Evolutionary conservation across 495 filamentous ascomycete genomes (phyloP), one percentile per base, ranked within the genome.

Genomic region (Paragyromitra xinjiangensis): DNA sequence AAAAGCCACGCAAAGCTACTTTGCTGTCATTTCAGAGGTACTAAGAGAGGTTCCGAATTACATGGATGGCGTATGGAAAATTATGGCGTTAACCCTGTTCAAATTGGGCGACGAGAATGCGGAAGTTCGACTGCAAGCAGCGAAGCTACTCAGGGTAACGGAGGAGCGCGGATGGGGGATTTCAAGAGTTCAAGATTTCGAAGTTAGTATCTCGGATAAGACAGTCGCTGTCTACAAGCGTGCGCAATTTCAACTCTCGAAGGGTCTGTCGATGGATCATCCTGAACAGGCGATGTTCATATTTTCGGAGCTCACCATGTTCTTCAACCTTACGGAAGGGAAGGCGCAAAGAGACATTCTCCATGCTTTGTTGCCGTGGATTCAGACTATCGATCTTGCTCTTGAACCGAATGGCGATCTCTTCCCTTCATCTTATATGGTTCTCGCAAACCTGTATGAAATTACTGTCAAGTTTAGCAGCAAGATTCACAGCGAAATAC

Each of bases 181-280:
- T 79, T 97, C 94, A 5, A 93, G 94, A 79, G 89, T 98, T 42
- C 94, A 97, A 81, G 96, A 98, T 83, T 96, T 97, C 63, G 96
- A 99, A 80, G 97, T 99, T 79, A 97, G 95, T 82, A 94, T 99
- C 56, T 94, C 95, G 1, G 96, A 99, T 84, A 97, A 97, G 84
- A 99, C 95, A 0, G 97, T 95, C 71, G 95, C 95, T 0, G 95
- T 99, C 1, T 98, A 98, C 84, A 98, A 98, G 84, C 88, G 94
- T 19, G 95, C 95, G 3, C 96, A 98, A 78, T 98, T 98, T 76
- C 95, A 98, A 80, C 94, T 94, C 8, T 98, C 96, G 0, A 94
- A 94, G 77, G 85, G 93, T 58, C 87, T 98, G n/a, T 91, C 95
- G 3, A 92, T 91, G 79, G 91, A 94, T 73, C 93, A 98, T 82